These are phyloP conservation scores for Proteromonas lacertae DNA, from an alignment of 352 stramenopile species.

Conservation along the genomic window DNA sequence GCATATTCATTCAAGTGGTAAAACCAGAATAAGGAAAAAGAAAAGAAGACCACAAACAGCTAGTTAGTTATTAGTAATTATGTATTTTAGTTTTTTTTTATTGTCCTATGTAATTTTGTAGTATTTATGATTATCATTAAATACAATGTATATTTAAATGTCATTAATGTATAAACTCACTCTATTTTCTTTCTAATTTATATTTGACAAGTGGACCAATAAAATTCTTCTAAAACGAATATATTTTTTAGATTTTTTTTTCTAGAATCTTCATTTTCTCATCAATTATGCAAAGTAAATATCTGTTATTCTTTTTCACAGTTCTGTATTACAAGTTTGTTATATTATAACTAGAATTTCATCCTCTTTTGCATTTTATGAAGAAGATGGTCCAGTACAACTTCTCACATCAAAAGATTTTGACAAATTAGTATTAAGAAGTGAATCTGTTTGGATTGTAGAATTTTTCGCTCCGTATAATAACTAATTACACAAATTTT, in stretches of 20 bases:
- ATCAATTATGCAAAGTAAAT: too few relatives aligned
- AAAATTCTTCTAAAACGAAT: slow-evolving; percentile 3
- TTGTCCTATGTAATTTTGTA: slow-evolving; percentile 50
- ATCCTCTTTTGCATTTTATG: not conserved
- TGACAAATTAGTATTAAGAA: slow-evolving; percentile 11
- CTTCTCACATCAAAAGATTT: slow-evolving; percentile 11
- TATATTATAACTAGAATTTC: not conserved
- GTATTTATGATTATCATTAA: slow-evolving; percentile 36
- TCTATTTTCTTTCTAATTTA: slow-evolving; percentile 32
- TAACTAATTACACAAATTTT: not conserved
- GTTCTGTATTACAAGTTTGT: not conserved
- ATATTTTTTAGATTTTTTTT: not conserved
- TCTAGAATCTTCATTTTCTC: not conserved
- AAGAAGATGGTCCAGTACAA: slow-evolving; percentile 4
- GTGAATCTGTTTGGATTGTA: slow-evolving; percentile 32
- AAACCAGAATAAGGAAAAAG: too few relatives aligned
- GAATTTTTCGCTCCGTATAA: slow-evolving; percentile 76
- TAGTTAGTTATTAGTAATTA: too few relatives aligned
- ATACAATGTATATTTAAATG: slow-evolving; percentile 32
- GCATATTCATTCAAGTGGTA: too few relatives aligned
- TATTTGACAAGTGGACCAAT: slow-evolving; percentile 32
- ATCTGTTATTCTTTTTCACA: not conserved
- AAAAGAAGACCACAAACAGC: too few relatives aligned
- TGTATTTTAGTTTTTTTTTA: too few relatives aligned
- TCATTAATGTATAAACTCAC: slow-evolving; percentile 34